These are phyloP conservation scores for Nemania serpens DNA, from an alignment of 2,329 filamentous ascomycete genomes.

Conservation along the genomic window DNA sequence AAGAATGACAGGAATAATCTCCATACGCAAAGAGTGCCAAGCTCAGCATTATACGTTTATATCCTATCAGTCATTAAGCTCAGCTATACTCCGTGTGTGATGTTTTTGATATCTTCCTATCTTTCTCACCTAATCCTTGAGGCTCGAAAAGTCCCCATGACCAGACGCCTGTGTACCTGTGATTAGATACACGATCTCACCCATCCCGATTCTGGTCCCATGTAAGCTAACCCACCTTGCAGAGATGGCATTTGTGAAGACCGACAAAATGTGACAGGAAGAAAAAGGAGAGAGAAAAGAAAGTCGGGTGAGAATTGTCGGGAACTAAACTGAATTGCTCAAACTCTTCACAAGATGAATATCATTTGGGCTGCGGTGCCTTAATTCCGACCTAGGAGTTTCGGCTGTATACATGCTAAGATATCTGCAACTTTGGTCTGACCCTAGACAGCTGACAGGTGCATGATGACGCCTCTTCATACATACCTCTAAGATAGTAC, in stretches of 20 bases:
- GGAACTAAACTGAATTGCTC: background rate
- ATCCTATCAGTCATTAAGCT: too few relatives aligned
- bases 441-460: conserved; percentile 13
- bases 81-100: too few relatives aligned
- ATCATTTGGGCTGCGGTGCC: background rate
- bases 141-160: too few relatives aligned
- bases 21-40: too few relatives aligned
- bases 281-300: background rate
- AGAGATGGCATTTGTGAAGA: conserved; percentile 19
- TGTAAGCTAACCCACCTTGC: conserved; percentile 9
- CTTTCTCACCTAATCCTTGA: too few relatives aligned
- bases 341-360: background rate
- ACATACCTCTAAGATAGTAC: too few relatives aligned
- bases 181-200: background rate
- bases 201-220: conserved; percentile 15
- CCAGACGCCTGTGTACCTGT: too few relatives aligned
- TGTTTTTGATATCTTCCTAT: too few relatives aligned
- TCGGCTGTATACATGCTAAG: background rate
- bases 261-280: conserved; percentile 11
- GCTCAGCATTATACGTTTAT: too few relatives aligned
- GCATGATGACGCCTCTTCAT: conserved; percentile 29
- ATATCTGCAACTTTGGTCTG: background rate
- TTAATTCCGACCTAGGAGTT: background rate
- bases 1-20: too few relatives aligned
- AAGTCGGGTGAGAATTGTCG: background rate